A percentile compares a stretch with the other conserved stretches of the same genome.
Conservation (phyloP, 495 filamentous ascomycete species). For the Pyrenula massariospora region DNA sequence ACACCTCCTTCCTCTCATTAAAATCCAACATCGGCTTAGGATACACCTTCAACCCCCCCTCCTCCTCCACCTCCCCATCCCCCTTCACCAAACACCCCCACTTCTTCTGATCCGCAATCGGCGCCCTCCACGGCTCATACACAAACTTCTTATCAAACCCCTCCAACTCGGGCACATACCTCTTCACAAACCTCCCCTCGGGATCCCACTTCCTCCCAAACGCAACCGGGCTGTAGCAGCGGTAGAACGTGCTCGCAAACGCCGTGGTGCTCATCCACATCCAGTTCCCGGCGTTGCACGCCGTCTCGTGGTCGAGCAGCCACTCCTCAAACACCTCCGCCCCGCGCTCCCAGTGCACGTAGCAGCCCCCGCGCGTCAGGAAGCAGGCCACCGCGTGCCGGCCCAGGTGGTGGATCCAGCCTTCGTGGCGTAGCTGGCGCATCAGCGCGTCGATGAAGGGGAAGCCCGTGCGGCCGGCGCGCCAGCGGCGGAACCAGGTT, state of each 20-base stretch:
- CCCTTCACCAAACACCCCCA: constrained; percentile 45
- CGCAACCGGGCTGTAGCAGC: constrained; percentile 52
- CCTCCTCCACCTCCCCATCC: constrained; percentile 26
- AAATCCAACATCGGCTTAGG: constrained; percentile 69
- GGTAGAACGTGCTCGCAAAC: constrained; percentile 53
- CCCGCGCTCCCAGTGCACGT: constrained; percentile 61
- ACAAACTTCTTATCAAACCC: constrained; percentile 52
- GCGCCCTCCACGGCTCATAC: constrained; percentile 64
- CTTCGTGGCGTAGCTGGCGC: constrained; percentile 55
- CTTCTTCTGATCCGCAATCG: constrained; percentile 44
- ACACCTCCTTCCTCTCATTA: constrained; percentile 38
- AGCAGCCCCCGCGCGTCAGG: constrained; percentile 60
- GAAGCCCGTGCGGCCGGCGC: constrained; percentile 52
- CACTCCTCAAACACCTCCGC: constrained; percentile 64
- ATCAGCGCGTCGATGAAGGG: constrained; percentile 67
- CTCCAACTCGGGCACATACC: constrained; percentile 51
- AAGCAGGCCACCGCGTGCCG: constrained; percentile 64
- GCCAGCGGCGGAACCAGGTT: constrained; percentile 54
- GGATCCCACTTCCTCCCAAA: constrained; percentile 60
- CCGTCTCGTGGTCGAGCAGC: constrained; percentile 59
- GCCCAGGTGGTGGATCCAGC: constrained; percentile 66
- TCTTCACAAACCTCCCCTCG: constrained; percentile 44
- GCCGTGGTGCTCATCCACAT: constrained; percentile 66
- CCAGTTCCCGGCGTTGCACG: constrained; percentile 62
- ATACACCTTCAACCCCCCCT: constrained; percentile 31